Percentiles rank a stretch among this genome's conserved stretches.
Evolutionary conservation across 495 filamentous ascomycete species (phyloP).

Genomic region (Aspergillus homomorphus): DNA sequence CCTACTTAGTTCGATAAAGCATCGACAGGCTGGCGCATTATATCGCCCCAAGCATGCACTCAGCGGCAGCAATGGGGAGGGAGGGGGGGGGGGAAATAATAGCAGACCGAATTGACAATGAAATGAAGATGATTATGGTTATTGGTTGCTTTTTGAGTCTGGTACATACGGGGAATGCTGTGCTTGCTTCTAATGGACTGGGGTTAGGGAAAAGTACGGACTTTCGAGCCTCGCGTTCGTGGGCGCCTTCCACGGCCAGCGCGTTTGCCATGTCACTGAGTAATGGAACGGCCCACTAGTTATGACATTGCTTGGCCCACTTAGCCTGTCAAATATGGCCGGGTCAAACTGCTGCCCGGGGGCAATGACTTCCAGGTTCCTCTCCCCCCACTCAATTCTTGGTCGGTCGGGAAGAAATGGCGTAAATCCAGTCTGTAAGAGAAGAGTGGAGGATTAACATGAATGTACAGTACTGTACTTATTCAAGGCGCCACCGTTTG

Average conservation of each 20-base stretch:
- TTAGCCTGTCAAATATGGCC: slow-evolving; percentile 13
- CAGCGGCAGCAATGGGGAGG: too few relatives aligned
- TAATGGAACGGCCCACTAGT: slow-evolving; percentile 8
- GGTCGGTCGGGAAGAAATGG: too few relatives aligned
- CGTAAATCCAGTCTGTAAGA: too few relatives aligned
- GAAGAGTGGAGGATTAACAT: slow-evolving; percentile 14
- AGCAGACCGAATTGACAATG: too few relatives aligned
- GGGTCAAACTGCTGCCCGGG: too few relatives aligned
- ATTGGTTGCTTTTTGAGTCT: too few relatives aligned
- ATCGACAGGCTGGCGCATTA: neutral
- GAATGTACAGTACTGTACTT: too few relatives aligned
- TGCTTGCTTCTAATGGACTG: neutral
- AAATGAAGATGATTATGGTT: too few relatives aligned
- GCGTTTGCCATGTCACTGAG: slow-evolving; percentile 23
- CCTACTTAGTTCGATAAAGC: neutral
- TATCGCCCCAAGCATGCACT: neutral
- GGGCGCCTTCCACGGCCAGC: slow-evolving; percentile 3
- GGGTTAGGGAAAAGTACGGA: neutral
- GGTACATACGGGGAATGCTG: too few relatives aligned
- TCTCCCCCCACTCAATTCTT: neutral
- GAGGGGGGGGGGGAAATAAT: too few relatives aligned
- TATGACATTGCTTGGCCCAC: slow-evolving; percentile 16
- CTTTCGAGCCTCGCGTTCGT: slow-evolving; percentile 5
- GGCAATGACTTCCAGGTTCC: too few relatives aligned
- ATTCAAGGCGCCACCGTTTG: slow-evolving; percentile 23